Evolutionary conservation across 805 yeast genomes (phyloP), one percentile per base, ranked within the genome.

Genomic region (Pichia kluyveri): DNA sequence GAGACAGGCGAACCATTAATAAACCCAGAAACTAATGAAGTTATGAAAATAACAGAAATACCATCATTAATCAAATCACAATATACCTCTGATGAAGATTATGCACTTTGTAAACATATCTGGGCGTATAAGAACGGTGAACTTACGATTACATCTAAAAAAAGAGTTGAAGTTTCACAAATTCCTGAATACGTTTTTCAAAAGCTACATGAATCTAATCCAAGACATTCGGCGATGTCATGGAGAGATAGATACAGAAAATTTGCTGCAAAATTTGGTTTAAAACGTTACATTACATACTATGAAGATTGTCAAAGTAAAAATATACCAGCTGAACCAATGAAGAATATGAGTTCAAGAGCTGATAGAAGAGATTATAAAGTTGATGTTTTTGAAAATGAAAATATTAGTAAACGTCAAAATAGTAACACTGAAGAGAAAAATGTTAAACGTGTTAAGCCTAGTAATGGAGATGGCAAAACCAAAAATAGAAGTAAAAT

Each of bases 201-300:
- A 17, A 60, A 61, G 23, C 60, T 75, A 50, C 66, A 69, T 41
- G 60, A 65, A 34, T 59, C 57, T 38, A 60, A 67, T 47, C 76
- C 82, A 11, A 66, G 72, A 37, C 93, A 86, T 61, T 69, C 85
- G 4, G 72, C 72, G 42, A 75, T 76, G 57, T 81, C 90, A n/a
- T 86, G 91, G 90, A 78, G 93, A 62, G 93, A 85, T 60, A 72
- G 93, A 53, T 85, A 76, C 61, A 69, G 91, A 54, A 85, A 83
- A 63, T 83, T 82, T 63, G 78, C 83, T 11, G 61, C 76, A 4
- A 69, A 70, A n/a, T 80, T 73, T 57, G 89, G 89, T 31, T 69
- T 83, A 48, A 76, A 75, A 52, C 69, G 70, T 40, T 84, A 78
- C 57, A 68, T 79, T 40, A 57, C 59, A 4, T 79, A 80, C 56